These are phyloP conservation scores for Ceratobasidium sp. DNA, from an alignment of 1,284 basidiomycete species.

Conservation along the genomic window DNA sequence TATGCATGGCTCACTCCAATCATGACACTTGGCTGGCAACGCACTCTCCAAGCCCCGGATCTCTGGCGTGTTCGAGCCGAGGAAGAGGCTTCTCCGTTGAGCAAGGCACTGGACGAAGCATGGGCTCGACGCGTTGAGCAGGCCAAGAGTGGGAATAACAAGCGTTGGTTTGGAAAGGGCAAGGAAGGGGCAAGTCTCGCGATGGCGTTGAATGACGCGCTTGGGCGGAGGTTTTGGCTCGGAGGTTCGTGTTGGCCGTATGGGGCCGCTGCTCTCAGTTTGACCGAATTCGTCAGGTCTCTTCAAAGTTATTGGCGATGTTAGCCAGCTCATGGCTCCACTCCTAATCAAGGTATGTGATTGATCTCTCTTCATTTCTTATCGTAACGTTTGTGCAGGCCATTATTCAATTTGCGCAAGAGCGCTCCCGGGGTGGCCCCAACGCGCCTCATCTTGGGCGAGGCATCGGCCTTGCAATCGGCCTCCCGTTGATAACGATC, in stretches of 20 bases:
- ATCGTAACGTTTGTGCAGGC: not conserved
- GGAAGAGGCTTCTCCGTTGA: constrained; percentile 59
- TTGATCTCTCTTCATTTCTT: not conserved
- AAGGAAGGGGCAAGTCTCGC: constrained; percentile 60
- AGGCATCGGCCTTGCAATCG: constrained; percentile 75
- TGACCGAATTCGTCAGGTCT: constrained; percentile 44
- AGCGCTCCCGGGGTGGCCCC: not conserved
- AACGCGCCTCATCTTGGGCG: constrained; percentile 60
- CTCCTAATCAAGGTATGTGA: constrained; percentile 62
- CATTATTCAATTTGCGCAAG: constrained; percentile 27
- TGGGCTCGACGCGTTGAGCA: constrained; percentile 57
- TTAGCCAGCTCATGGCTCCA: constrained; percentile 67
- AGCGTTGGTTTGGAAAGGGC: constrained; percentile 39
- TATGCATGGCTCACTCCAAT: constrained; percentile 73
- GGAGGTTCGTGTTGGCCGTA: constrained; percentile 57
- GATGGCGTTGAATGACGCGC: constrained; percentile 74
- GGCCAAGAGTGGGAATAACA: constrained; percentile 55
- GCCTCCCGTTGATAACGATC: constrained; percentile 69
- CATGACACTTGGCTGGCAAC: constrained; percentile 73
- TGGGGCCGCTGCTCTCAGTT: not conserved
- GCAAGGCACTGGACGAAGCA: constrained; percentile 57
- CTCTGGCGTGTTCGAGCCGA: constrained; percentile 70
- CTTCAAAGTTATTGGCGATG: constrained; percentile 52
- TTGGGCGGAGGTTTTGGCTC: constrained; percentile 73
- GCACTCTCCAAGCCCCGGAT: constrained; percentile 74